phyloP scores from a whole-genome alignment of 2,329 filamentous ascomycete species.

The Metarhizium humberi region DNA sequence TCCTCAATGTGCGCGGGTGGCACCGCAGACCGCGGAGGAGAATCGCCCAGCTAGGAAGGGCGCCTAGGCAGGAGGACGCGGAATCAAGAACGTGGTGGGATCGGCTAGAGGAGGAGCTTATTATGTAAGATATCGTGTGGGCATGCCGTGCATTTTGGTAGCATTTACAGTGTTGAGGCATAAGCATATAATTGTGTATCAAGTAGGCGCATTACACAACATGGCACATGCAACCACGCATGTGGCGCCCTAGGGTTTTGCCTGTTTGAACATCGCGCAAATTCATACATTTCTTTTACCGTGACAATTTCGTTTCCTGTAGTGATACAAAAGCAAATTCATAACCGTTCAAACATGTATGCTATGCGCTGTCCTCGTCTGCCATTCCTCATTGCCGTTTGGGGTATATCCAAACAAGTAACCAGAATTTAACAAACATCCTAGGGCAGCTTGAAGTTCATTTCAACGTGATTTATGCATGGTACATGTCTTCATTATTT shows the following conservation, averaged over 20 bases:
- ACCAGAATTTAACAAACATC: not conserved
- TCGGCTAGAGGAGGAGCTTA: conserved; percentile 19
- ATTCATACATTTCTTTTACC: not conserved
- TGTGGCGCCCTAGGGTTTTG: too few species aligned
- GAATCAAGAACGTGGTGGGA: conserved; percentile 18
- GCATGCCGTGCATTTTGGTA: not conserved
- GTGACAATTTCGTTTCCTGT: not conserved
- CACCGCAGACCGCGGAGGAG: conserved; percentile 15
- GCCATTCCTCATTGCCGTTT: not conserved
- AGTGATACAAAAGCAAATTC: not conserved
- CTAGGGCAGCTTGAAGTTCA: not conserved
- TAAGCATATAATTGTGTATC: not conserved
- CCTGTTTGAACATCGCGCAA: too few species aligned
- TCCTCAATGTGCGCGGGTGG: conserved; percentile 16
- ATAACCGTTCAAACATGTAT: not conserved
- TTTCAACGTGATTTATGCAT: not conserved
- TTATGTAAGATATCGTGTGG: conserved; percentile 12
- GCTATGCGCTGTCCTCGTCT: not conserved
- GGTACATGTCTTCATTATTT: not conserved
- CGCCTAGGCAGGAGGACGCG: conserved; percentile 11
- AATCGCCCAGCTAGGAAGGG: conserved; percentile 7
- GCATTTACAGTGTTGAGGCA: not conserved
- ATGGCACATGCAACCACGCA: too few species aligned
- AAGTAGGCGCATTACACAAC: not conserved
- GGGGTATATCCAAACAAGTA: not conserved